phyloP scores from a whole-genome alignment of 768 basidiomycete species.

The Pleurotus eryngii region DNA sequence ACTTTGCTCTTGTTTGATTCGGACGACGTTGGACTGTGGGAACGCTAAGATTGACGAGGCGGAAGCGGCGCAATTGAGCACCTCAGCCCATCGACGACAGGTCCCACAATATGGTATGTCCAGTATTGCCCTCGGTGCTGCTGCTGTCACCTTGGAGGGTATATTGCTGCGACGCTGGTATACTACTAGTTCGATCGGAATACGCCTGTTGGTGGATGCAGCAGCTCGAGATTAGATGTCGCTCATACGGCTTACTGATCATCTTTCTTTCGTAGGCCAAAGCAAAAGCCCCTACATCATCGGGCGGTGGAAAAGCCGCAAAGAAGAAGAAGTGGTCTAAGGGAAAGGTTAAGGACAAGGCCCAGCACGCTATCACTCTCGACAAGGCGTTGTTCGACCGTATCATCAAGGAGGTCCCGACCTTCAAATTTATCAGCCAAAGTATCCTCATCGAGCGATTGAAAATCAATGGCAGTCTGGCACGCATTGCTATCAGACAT shows the following conservation, averaged over 20 bases:
- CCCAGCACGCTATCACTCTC: slow-evolving; percentile 91
- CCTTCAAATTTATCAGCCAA: slow-evolving; percentile 98
- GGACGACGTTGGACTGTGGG: neutral
- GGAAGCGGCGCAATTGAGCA: too few relatives aligned
- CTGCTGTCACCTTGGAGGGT: neutral
- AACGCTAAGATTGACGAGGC: neutral
- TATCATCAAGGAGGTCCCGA: slow-evolving; percentile 97
- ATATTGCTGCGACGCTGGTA: neutral
- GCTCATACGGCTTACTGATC: slow-evolving; percentile 19
- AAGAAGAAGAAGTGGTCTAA: slow-evolving; percentile 99
- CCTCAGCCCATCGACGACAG: slow-evolving; percentile 5
- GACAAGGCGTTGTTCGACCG: slow-evolving; percentile 93
- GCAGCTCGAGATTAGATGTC: slow-evolving; percentile 30
- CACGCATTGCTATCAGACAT: slow-evolving; percentile 86
- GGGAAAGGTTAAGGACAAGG: slow-evolving; percentile 99
- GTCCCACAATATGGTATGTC: slow-evolving; percentile 4
- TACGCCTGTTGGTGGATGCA: slow-evolving; percentile 34
- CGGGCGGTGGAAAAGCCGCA: slow-evolving; percentile 79
- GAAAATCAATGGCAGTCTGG: slow-evolving; percentile 94
- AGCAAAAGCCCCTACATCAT: slow-evolving; percentile 80
- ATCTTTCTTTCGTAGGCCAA: slow-evolving; percentile 42
- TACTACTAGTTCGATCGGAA: neutral
- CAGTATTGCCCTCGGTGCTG: neutral
- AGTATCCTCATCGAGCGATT: slow-evolving; percentile 98
- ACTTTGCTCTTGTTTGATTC: neutral